Percentiles rank a stretch among this genome's conserved stretches.
These are phyloP conservation scores for Paramecium caudatum DNA, from an alignment of 73 alveolate genomes.

Conservation along the genomic window DNA sequence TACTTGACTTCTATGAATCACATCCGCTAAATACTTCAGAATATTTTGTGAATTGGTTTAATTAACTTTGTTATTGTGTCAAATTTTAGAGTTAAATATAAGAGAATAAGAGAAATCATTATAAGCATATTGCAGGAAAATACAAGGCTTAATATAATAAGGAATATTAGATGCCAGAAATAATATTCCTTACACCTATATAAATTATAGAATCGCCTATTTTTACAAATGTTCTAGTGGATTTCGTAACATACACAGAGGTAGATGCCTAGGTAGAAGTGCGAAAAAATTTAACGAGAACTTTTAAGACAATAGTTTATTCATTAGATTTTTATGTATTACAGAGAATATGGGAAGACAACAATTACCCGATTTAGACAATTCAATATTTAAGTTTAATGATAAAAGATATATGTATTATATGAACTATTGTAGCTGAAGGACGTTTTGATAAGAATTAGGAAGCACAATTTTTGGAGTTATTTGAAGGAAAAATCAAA, in stretches of 20 bases:
- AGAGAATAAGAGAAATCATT: background rate
- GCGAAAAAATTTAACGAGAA: background rate
- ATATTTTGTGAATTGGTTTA: conserved; percentile 7
- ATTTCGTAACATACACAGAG: background rate
- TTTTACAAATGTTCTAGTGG: background rate
- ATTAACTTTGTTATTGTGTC: background rate
- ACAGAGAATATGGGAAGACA: conserved; percentile 28
- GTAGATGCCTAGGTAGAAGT: background rate
- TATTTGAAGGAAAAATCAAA: conserved; percentile 1
- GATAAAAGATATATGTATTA: conserved; percentile 10
- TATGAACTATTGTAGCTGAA: background rate
- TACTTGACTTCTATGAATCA: conserved; percentile 18
- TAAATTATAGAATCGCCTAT: background rate
- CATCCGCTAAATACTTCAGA: background rate
- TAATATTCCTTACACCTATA: background rate
- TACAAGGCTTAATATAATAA: background rate
- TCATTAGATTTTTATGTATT: background rate
- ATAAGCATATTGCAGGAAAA: background rate
- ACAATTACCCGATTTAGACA: background rate
- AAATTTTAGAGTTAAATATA: background rate
- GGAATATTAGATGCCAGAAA: conserved; percentile 6
- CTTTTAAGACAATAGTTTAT: background rate
- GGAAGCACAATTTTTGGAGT: conserved; percentile 4
- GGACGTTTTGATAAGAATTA: background rate
- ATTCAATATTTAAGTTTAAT: background rate